phyloP scores from a whole-genome alignment of 2,329 filamentous ascomycete species.

The Colletotrichum incanum region DNA sequence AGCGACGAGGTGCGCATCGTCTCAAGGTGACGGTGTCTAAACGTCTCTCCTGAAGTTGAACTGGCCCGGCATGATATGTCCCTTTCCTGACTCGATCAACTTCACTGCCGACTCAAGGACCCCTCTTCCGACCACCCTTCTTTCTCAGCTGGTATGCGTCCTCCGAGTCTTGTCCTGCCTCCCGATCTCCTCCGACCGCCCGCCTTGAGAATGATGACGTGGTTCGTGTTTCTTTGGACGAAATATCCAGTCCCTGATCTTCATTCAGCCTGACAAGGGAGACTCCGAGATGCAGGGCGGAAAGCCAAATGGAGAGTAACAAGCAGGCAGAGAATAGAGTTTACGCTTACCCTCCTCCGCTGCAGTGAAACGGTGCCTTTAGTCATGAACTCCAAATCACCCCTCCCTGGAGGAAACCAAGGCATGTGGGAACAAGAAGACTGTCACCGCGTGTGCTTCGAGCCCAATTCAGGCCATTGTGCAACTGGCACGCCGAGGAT shows the following conservation, averaged over 20 bases:
- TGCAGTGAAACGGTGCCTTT: conserved; percentile 34
- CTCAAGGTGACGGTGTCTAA: conserved; percentile 5
- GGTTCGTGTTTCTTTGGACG: conserved; percentile 34
- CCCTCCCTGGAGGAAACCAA: background rate
- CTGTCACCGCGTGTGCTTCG: background rate
- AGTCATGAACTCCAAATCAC: conserved; percentile 25
- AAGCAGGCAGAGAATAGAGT: conserved; percentile 27
- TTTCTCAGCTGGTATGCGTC: background rate
- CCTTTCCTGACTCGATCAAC: conserved; percentile 20
- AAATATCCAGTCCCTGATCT: conserved; percentile 3
- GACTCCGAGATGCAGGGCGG: conserved; percentile 4
- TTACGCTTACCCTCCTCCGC: conserved; percentile 23
- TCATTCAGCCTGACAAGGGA: conserved; percentile 3
- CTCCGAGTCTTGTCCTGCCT: background rate
- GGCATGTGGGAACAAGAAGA: background rate
- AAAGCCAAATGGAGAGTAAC: conserved; percentile 6
- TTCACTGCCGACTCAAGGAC: conserved; percentile 6
- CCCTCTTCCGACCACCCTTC: background rate
- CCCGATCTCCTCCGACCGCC: background rate
- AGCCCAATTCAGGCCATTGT: conserved; percentile 26
- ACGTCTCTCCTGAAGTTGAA: background rate
- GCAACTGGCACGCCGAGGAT: conserved; percentile 17
- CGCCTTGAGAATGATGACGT: conserved; percentile 25
- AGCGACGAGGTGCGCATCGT: background rate
- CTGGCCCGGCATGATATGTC: background rate